Percentiles rank a stretch among this genome's conserved stretches.
Conservation (phyloP, 2,329 filamentous ascomycete species). For the Cercospora sp. region DNA sequence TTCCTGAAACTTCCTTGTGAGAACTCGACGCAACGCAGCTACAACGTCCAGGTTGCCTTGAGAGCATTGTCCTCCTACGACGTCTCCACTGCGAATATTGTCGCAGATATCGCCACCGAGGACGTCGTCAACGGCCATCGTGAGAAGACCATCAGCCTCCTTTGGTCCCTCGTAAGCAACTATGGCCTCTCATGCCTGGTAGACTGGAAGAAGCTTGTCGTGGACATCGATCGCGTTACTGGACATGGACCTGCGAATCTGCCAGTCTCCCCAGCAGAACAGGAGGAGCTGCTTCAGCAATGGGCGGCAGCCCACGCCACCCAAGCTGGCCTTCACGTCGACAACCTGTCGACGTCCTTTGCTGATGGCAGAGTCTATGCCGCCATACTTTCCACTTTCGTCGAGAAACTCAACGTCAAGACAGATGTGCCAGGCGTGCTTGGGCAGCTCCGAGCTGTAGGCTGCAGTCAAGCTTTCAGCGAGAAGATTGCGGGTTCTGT, state of each 20-base stretch:
- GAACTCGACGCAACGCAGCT: slow-evolving; percentile 57
- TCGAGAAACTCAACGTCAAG: slow-evolving; percentile 25
- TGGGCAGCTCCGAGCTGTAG: slow-evolving; percentile 43
- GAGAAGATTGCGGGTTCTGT: slow-evolving; percentile 43
- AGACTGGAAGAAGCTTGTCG: slow-evolving; percentile 55
- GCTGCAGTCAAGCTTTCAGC: slow-evolving; percentile 49
- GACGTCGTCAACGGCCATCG: slow-evolving; percentile 65
- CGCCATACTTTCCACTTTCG: slow-evolving; percentile 56
- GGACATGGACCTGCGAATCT: neutral
- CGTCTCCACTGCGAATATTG: slow-evolving; percentile 44
- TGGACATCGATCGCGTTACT: slow-evolving; percentile 42
- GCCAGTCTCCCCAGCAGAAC: slow-evolving; percentile 7
- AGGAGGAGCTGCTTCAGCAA: slow-evolving; percentile 49
- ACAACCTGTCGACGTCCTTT: slow-evolving; percentile 61
- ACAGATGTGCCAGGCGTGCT: slow-evolving; percentile 31
- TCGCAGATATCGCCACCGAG: slow-evolving; percentile 51
- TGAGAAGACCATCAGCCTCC: slow-evolving; percentile 61
- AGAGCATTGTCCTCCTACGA: slow-evolving; percentile 50
- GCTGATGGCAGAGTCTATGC: slow-evolving; percentile 56
- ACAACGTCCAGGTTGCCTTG: slow-evolving; percentile 61
- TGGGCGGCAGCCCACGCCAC: slow-evolving; percentile 54
- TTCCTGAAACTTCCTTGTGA: slow-evolving; percentile 60
- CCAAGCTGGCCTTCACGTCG: slow-evolving; percentile 40
- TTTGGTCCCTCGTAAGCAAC: slow-evolving; percentile 61
- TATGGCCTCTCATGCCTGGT: slow-evolving; percentile 57